These are phyloP conservation scores for Multifurca ochricompacta DNA, from an alignment of 768 basidiomycete species.

Conservation along the genomic window DNA sequence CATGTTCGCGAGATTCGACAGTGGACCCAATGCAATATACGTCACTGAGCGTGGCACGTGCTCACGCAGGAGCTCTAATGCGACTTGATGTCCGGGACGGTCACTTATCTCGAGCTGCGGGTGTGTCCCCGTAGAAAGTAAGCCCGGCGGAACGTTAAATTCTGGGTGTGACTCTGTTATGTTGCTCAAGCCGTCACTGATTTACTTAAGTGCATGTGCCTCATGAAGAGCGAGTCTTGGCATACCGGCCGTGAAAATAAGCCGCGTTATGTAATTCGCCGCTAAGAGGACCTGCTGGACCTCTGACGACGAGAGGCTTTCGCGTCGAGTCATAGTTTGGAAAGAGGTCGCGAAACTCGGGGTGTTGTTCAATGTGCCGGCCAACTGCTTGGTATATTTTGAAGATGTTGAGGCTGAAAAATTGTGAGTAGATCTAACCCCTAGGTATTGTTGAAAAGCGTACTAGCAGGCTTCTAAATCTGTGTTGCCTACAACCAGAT, in stretches of 20 bases:
- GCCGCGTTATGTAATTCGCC: slow-evolving; percentile 69
- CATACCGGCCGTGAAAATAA: slow-evolving; percentile 78
- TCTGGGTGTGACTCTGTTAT: slow-evolving; percentile 63
- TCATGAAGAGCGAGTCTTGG: slow-evolving; percentile 1
- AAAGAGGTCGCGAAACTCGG: slow-evolving; percentile 48
- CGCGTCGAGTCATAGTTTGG: slow-evolving; percentile 45
- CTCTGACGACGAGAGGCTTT: slow-evolving; percentile 59
- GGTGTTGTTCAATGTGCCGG: slow-evolving; percentile 47
- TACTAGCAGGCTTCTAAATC: slow-evolving; percentile 55
- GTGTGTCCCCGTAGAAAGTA: slow-evolving; percentile 25
- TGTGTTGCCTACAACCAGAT: slow-evolving; percentile 52
- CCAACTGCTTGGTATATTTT: slow-evolving; percentile 67
- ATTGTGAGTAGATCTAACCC: background rate
- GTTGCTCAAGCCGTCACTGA: slow-evolving; percentile 61
- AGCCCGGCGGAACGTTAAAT: slow-evolving; percentile 32
- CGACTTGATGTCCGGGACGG: slow-evolving; percentile 44
- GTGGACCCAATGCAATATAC: slow-evolving; percentile 67
- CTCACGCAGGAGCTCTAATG: slow-evolving; percentile 45
- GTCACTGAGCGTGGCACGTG: slow-evolving; percentile 48
- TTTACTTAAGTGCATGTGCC: background rate
- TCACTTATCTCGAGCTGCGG: slow-evolving; percentile 41
- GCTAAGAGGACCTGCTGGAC: slow-evolving; percentile 56
- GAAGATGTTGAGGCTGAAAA: slow-evolving; percentile 56
- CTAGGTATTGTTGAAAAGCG: slow-evolving; percentile 26
- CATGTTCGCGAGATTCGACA: slow-evolving; percentile 72